Percentiles rank a stretch among this genome's conserved stretches.
phyloP scores from a whole-genome alignment of 2,329 filamentous ascomycete species.

The Cadophora luteo-olivacea region DNA sequence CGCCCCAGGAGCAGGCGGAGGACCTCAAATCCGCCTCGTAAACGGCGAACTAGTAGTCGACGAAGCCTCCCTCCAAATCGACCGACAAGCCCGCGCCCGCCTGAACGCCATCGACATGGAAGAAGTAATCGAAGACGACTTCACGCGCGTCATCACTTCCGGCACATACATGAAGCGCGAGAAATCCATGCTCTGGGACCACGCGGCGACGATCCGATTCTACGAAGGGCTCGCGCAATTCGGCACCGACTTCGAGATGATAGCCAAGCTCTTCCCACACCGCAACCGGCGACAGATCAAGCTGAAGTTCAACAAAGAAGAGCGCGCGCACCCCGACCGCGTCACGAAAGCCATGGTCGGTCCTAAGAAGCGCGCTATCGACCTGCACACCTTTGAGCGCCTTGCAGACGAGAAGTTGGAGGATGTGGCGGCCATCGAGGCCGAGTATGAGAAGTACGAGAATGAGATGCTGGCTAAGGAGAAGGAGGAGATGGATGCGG shows the following conservation, averaged over 20 bases:
- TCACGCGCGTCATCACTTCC: conserved; percentile 74
- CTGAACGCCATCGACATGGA: conserved; percentile 57
- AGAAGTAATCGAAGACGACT: conserved; percentile 78
- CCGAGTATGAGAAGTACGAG: conserved; percentile 54
- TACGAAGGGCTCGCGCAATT: conserved; percentile 78
- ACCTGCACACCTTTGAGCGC: conserved; percentile 66
- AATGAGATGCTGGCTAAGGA: conserved; percentile 55
- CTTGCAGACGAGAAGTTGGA: conserved; percentile 60
- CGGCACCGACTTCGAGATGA: conserved; percentile 84
- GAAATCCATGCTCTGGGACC: conserved; percentile 72
- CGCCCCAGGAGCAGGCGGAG: conserved; percentile 9
- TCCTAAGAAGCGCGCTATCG: conserved; percentile 60
- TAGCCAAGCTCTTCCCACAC: conserved; percentile 75
- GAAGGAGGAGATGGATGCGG: conserved; percentile 53
- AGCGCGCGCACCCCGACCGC: conserved; percentile 67
- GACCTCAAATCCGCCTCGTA: conserved; percentile 38
- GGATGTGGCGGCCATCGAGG: conserved; percentile 61
- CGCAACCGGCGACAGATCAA: conserved; percentile 78
- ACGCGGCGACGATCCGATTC: conserved; percentile 75
- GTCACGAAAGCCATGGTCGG: conserved; percentile 70
- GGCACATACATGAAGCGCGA: conserved; percentile 71
- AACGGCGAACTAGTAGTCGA: conserved; percentile 74
- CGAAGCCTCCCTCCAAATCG: conserved; percentile 69
- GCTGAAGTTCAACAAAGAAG: conserved; percentile 83
- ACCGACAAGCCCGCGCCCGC: conserved; percentile 69